These are phyloP conservation scores for Trichophyton benhamiae DNA, from an alignment of 2,329 filamentous ascomycete species.

Conservation along the genomic window DNA sequence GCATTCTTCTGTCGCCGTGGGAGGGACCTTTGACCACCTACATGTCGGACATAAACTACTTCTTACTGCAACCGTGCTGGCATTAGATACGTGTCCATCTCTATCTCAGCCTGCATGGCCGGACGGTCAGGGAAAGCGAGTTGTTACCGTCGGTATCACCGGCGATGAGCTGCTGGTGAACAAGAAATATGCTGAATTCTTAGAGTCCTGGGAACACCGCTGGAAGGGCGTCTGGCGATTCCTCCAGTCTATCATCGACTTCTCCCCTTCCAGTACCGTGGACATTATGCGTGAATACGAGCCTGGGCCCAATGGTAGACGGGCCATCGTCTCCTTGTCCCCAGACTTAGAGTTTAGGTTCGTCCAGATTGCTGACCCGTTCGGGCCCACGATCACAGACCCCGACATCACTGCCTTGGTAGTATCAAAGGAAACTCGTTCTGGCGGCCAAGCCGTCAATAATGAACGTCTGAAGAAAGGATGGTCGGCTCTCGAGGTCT, in stretches of 20 bases:
- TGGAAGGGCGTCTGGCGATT: constrained; percentile 60
- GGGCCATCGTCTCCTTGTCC: constrained; percentile 20
- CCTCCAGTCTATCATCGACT: constrained; percentile 49
- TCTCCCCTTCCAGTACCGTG: constrained; percentile 35
- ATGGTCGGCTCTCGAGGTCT: constrained; percentile 65
- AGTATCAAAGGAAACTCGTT: constrained; percentile 75
- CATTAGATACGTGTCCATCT: constrained; percentile 44
- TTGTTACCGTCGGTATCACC: constrained; percentile 73
- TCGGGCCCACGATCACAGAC: constrained; percentile 79
- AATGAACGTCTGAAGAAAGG: constrained; percentile 62
- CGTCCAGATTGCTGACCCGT: constrained; percentile 75
- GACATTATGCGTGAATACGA: constrained; percentile 22
- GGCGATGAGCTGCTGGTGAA: constrained; percentile 74
- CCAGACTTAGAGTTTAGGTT: constrained; percentile 54
- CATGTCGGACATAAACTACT: constrained; percentile 95
- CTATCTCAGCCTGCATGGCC: constrained; percentile 10
- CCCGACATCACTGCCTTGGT: constrained; percentile 67
- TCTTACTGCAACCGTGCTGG: constrained; percentile 70
- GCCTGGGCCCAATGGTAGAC: constrained; percentile 30
- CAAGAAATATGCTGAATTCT: constrained; percentile 72
- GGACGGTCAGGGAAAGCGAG: constrained; percentile 22
- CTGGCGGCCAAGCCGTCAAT: constrained; percentile 76
- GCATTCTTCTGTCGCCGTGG: constrained; percentile 61
- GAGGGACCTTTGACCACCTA: constrained; percentile 92
- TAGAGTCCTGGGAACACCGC: constrained; percentile 69